Percentiles rank a stretch among this genome's conserved stretches.
Evolutionary conservation across 345 rosid species (phyloP).

Genomic region (Moringa oleifera): DNA sequence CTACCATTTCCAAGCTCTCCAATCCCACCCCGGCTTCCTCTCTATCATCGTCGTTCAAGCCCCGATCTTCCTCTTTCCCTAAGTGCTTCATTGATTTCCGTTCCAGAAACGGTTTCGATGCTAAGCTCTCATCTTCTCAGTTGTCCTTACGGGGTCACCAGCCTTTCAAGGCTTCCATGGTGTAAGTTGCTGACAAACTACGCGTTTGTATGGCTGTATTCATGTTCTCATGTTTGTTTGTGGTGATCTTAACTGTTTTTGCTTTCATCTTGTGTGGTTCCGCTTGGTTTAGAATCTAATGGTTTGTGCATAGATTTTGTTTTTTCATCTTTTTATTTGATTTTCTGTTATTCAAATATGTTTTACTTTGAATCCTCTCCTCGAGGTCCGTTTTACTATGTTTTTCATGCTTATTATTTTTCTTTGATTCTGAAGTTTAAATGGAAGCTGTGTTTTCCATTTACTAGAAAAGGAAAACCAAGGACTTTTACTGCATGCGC

Average conservation of each 20-base stretch:
- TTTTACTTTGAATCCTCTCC: background rate
- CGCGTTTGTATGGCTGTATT: background rate
- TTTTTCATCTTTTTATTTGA: background rate
- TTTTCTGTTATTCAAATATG: background rate
- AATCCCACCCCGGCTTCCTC: slow-evolving; percentile 33
- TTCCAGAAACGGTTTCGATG: slow-evolving; percentile 12
- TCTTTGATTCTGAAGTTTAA: no score
- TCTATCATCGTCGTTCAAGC: slow-evolving; percentile 28
- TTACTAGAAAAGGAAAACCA: background rate
- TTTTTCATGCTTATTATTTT: no score
- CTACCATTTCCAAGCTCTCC: slow-evolving; percentile 76
- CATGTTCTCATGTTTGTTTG: background rate
- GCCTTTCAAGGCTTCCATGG: slow-evolving; percentile 32
- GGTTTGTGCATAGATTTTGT: slow-evolving; percentile 1
- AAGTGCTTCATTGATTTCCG: slow-evolving; percentile 35
- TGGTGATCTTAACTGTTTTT: background rate
- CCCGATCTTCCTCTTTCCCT: slow-evolving; percentile 37
- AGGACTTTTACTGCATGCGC: background rate
- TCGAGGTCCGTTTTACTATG: background rate
- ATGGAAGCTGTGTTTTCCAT: background rate
- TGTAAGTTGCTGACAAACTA: slow-evolving; percentile 34
- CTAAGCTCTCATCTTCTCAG: slow-evolving; percentile 46
- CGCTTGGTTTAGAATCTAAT: background rate
- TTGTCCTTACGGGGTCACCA: slow-evolving; percentile 33
- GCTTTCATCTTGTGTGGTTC: background rate